A percentile compares a stretch with the other conserved stretches of the same genome.
phyloP scores from a whole-genome alignment of 2,329 filamentous ascomycete genomes.

The Penicillium expansum region DNA sequence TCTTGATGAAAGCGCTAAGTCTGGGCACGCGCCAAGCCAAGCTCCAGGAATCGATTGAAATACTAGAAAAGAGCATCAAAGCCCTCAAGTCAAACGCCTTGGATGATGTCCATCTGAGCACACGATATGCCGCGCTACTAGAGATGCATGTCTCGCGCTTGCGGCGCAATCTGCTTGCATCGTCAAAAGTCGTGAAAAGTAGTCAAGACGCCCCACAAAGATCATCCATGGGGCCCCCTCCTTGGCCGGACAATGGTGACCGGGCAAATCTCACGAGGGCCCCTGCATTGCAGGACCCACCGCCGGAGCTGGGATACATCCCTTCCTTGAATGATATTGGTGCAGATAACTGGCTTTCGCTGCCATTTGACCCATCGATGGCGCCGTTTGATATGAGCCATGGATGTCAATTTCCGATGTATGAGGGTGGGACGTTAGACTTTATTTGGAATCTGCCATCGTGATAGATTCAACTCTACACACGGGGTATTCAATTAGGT shows the following conservation, averaged over 20 bases:
- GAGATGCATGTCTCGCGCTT: slow-evolving; percentile 47
- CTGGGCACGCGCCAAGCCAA: slow-evolving; percentile 51
- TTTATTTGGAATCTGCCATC: slow-evolving; percentile 46
- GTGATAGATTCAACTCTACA: slow-evolving; percentile 13
- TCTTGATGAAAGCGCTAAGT: slow-evolving; percentile 53
- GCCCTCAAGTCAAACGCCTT: slow-evolving; percentile 49
- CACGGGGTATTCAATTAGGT: neutral
- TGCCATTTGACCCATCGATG: slow-evolving; percentile 46
- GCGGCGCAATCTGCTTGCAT: slow-evolving; percentile 39
- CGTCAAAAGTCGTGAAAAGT: slow-evolving; percentile 30
- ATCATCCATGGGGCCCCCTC: slow-evolving; percentile 32
- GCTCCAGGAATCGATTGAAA: slow-evolving; percentile 48
- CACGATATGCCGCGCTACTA: slow-evolving; percentile 51
- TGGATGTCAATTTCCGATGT: slow-evolving; percentile 40
- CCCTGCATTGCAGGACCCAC: slow-evolving; percentile 24
- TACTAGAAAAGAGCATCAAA: slow-evolving; percentile 49
- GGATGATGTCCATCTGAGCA: slow-evolving; percentile 54
- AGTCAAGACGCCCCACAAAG: slow-evolving; percentile 26
- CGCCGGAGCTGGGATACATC: slow-evolving; percentile 30
- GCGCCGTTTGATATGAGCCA: slow-evolving; percentile 42
- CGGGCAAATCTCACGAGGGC: slow-evolving; percentile 19
- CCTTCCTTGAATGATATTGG: slow-evolving; percentile 31
- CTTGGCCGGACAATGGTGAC: slow-evolving; percentile 26
- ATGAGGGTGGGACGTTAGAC: slow-evolving; percentile 41
- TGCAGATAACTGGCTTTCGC: slow-evolving; percentile 44